These are phyloP conservation scores for Aegilops longissima DNA, from an alignment of 176 grass and related monocot genomes.

Conservation along the genomic window DNA sequence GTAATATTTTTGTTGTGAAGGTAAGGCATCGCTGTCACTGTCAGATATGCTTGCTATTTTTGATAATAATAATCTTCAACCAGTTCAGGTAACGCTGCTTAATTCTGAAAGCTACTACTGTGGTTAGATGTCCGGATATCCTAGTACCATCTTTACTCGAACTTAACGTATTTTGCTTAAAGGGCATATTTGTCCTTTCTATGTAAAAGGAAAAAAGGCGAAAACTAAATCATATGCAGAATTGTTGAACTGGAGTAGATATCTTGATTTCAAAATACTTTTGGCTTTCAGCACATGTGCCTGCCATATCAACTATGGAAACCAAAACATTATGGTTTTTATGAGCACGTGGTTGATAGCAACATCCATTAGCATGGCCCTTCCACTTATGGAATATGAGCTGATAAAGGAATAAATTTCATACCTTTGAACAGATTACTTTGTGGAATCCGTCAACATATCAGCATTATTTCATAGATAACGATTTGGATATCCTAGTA, in stretches of 20 bases:
- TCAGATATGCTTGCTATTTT: constrained; percentile 22
- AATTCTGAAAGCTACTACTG: constrained; percentile 18
- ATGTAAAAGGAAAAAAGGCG: background rate
- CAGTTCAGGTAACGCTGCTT: background rate
- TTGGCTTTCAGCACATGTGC: background rate
- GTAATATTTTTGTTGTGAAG: constrained; percentile 98
- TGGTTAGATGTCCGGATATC: constrained; percentile 15
- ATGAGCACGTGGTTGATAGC: background rate
- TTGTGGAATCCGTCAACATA: background rate
- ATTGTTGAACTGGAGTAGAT: background rate
- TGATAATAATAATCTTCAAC: background rate
- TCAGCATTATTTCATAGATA: background rate
- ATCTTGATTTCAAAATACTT: background rate
- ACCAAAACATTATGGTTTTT: background rate
- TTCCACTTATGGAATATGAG: background rate
- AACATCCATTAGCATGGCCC: constrained; percentile 15
- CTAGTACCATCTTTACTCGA: background rate
- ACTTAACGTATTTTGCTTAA: background rate
- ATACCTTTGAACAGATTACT: constrained; percentile 15
- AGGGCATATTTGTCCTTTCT: background rate
- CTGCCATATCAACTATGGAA: background rate
- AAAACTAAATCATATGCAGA: background rate
- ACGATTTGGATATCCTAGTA: background rate
- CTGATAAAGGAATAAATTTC: background rate
- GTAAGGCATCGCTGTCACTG: constrained; percentile 35